These are phyloP conservation scores for Aquilaria yunnanensis DNA, from an alignment of 345 rosid genomes.

Conservation along the genomic window DNA sequence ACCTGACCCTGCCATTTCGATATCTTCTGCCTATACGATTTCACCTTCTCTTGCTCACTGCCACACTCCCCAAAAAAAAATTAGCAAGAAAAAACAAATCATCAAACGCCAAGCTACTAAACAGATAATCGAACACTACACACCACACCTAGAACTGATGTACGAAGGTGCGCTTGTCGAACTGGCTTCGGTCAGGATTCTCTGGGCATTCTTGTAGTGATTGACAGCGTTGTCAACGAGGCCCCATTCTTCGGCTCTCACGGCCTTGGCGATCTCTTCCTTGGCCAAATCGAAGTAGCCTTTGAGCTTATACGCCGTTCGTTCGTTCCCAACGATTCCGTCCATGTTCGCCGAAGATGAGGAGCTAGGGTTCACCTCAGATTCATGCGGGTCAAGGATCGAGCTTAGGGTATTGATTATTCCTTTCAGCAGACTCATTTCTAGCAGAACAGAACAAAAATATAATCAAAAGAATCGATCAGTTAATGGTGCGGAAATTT, in stretches of 20 bases:
- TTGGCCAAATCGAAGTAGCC: slow-evolving; percentile 86
- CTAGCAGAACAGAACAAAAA: slow-evolving; percentile 2
- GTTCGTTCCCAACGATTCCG: slow-evolving; percentile 57
- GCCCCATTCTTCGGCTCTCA: slow-evolving; percentile 94
- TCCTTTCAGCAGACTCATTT: slow-evolving; percentile 59
- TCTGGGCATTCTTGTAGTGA: slow-evolving; percentile 75
- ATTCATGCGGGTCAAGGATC: slow-evolving; percentile 25
- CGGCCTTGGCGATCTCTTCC: slow-evolving; percentile 74
- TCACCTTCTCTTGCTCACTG: slow-evolving; percentile 83
- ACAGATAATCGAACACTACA: neutral
- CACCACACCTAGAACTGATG: slow-evolving; percentile 49
- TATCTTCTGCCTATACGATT: slow-evolving; percentile 75
- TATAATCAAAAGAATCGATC: neutral
- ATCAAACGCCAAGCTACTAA: neutral
- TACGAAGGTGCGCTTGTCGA: slow-evolving; percentile 70
- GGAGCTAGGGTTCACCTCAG: slow-evolving; percentile 26
- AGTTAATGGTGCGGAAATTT: neutral
- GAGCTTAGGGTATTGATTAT: slow-evolving; percentile 62
- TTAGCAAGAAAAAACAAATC: neutral
- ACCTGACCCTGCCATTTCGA: slow-evolving; percentile 89
- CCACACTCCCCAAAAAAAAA: slow-evolving; percentile 4
- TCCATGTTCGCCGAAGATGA: slow-evolving; percentile 38
- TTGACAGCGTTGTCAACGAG: slow-evolving; percentile 65
- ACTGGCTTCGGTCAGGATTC: slow-evolving; percentile 59
- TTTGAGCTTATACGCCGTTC: slow-evolving; percentile 81